These are phyloP conservation scores for Chimonanthus praecox DNA, from an alignment of 164 flowering plant species.

Conservation along the genomic window DNA sequence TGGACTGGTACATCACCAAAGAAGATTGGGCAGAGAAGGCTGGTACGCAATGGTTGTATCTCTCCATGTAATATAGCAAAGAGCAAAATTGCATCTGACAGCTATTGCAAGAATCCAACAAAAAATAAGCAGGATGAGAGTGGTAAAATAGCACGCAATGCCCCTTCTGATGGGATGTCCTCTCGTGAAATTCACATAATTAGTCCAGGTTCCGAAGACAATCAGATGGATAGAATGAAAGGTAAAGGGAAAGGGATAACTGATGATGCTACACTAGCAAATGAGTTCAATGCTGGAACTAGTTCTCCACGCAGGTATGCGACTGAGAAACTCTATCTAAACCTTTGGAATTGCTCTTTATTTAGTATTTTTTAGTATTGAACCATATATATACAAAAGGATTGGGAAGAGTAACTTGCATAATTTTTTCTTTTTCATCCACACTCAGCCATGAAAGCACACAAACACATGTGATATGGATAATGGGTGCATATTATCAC, in stretches of 20 bases:
- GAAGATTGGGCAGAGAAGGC: conserved; percentile 42
- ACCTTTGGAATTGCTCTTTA: too few species aligned
- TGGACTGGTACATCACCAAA: conserved; percentile 26
- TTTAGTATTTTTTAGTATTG: neutral
- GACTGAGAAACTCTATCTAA: conserved; percentile 9
- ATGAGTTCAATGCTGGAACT: conserved; percentile 16
- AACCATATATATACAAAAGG: too few species aligned
- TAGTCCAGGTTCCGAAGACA: conserved; percentile 34
- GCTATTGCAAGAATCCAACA: conserved; percentile 4
- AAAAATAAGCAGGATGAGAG: conserved; percentile 16
- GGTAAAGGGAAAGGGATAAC: conserved; percentile 38
- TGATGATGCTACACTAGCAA: conserved; percentile 17
- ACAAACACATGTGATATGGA: too few species aligned
- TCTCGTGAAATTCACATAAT: conserved; percentile 16
- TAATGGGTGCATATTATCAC: too few species aligned
- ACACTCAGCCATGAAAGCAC: too few species aligned
- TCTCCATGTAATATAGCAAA: conserved; percentile 69
- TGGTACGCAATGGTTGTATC: conserved; percentile 85
- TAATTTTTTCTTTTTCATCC: too few species aligned
- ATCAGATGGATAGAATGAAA: conserved; percentile 26
- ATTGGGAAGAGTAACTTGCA: too few species aligned
- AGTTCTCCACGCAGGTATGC: conserved; percentile 32
- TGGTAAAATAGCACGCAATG: neutral
- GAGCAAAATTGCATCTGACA: conserved; percentile 31
- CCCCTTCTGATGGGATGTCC: conserved; percentile 1